These are phyloP conservation scores for Chenopodium formosanum DNA, from an alignment of 148 eudicot species.

Conservation along the genomic window DNA sequence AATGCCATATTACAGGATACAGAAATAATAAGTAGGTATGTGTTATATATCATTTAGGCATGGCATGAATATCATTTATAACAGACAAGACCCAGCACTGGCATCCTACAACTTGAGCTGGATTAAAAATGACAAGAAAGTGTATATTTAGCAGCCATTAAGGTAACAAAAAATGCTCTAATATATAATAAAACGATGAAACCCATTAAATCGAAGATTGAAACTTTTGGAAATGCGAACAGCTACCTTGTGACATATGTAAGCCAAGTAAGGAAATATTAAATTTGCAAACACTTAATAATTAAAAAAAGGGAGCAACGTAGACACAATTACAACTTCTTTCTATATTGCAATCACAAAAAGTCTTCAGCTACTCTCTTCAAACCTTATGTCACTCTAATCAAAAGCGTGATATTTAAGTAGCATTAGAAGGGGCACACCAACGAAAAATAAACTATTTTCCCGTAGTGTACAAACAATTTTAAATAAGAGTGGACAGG, in stretches of 20 bases:
- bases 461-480: not conserved
- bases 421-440: not conserved
- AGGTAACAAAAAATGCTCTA: not conserved
- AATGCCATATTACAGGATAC: not conserved
- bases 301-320: not conserved
- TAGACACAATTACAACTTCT: not conserved
- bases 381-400: not conserved
- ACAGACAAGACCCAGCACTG: not conserved
- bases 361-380: not conserved
- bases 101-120: not conserved
- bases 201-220: not conserved
- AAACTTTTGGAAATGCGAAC: conserved; percentile 1
- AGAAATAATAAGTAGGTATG: not conserved
- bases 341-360: not conserved
- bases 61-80: not conserved
- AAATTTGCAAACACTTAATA: not conserved
- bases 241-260: conserved; percentile 1
- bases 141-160: not conserved
- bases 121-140: not conserved
- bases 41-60: not conserved
- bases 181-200: not conserved
- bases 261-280: not conserved
- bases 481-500: too few species aligned
- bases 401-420: not conserved
- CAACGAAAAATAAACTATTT: not conserved